Conservation (phyloP, 1,284 basidiomycete genomes). For the Ceratobasidium sp. region DNA sequence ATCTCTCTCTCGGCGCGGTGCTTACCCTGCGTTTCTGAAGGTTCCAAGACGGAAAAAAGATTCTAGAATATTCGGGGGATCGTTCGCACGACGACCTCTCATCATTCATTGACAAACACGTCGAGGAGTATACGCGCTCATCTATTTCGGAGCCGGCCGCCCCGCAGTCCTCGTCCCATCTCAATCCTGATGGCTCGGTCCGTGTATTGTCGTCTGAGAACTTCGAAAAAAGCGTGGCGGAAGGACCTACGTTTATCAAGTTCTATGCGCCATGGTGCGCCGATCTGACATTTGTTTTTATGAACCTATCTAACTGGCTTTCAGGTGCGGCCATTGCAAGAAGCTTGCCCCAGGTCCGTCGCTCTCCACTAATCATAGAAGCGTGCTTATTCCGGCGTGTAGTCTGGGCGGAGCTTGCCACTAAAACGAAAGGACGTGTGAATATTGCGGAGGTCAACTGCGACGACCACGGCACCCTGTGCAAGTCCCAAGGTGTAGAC, state of each 20-base stretch:
- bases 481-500: slow-evolving; percentile 69
- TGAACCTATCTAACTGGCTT: slow-evolving; percentile 4
- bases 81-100: slow-evolving; percentile 64
- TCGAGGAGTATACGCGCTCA: slow-evolving; percentile 53
- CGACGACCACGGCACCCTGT: slow-evolving; percentile 74
- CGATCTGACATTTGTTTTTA: neutral
- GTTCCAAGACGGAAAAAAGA: slow-evolving; percentile 67
- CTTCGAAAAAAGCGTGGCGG: slow-evolving; percentile 63
- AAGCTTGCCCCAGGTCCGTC: slow-evolving; percentile 75
- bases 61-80: slow-evolving; percentile 67
- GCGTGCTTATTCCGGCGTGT: slow-evolving; percentile 6
- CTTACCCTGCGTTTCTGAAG: slow-evolving; percentile 45
- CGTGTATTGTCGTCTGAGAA: slow-evolving; percentile 63
- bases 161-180: slow-evolving; percentile 49
- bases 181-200: slow-evolving; percentile 74
- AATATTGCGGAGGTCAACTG: slow-evolving; percentile 88
- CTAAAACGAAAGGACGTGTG: slow-evolving; percentile 71
- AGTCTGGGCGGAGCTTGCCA: slow-evolving; percentile 78
- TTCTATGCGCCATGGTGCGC: slow-evolving; percentile 89
- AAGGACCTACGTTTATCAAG: slow-evolving; percentile 83
- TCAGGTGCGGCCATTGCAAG: slow-evolving; percentile 90
- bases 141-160: slow-evolving; percentile 14
- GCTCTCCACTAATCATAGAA: neutral
- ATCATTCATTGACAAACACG: slow-evolving; percentile 62
- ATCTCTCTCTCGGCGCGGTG: neutral